phyloP scores from a whole-genome alignment of 2,329 filamentous ascomycete species.

The Colletotrichum filicis region DNA sequence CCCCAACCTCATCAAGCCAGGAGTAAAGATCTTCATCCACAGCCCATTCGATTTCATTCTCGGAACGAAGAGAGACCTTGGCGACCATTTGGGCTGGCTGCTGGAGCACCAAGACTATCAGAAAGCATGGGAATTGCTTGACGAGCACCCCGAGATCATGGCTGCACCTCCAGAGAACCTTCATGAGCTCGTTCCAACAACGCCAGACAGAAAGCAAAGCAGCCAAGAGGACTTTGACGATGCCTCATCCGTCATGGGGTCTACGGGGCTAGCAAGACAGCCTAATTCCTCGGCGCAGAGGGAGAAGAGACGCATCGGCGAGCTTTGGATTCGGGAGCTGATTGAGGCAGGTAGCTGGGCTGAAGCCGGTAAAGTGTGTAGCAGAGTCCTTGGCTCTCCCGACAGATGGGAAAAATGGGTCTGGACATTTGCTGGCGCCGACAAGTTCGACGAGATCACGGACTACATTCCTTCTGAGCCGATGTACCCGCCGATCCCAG shows the following conservation, averaged over 20 bases:
- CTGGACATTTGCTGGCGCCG: constrained; percentile 87
- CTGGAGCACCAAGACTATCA: constrained; percentile 83
- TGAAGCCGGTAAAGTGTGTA: constrained; percentile 82
- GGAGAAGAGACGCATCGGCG: constrained; percentile 91
- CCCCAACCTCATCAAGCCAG: constrained; percentile 65
- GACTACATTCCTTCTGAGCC: constrained; percentile 81
- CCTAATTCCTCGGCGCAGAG: constrained; percentile 66
- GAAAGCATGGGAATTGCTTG: constrained; percentile 88
- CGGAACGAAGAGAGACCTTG: constrained; percentile 85
- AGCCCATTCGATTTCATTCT: constrained; percentile 98
- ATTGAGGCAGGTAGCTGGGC: constrained; percentile 80
- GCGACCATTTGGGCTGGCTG: constrained; percentile 89
- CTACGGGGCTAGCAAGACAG: constrained; percentile 50
- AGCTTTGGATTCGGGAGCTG: constrained; percentile 91
- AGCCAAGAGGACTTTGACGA: constrained; percentile 78
- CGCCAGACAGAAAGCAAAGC: constrained; percentile 52
- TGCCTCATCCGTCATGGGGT: constrained; percentile 69
- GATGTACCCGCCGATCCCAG: constrained; percentile 82
- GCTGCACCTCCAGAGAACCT: constrained; percentile 52
- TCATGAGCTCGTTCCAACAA: constrained; percentile 52
- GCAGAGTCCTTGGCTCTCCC: constrained; percentile 82
- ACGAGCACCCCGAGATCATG: constrained; percentile 85
- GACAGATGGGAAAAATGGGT: constrained; percentile 96
- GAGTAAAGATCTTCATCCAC: constrained; percentile 87
- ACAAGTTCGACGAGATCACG: constrained; percentile 90